Percentiles rank a stretch among this genome's conserved stretches.
Conservation (phyloP, 2,329 filamentous ascomycete genomes). For the Talaromyces sp. region DNA sequence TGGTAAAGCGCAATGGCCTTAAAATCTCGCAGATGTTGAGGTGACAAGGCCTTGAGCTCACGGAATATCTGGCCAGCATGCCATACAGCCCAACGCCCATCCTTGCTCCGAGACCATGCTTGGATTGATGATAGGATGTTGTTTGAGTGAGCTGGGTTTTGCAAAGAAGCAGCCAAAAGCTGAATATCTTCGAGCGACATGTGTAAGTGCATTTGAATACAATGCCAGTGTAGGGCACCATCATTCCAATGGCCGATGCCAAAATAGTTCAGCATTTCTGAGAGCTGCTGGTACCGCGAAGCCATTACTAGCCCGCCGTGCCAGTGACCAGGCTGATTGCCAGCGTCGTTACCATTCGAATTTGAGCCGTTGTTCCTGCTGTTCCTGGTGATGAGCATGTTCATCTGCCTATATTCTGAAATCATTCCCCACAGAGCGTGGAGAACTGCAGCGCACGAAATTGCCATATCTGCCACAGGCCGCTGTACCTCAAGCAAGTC, state of each 20-base stretch:
- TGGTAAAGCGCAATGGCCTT: slow-evolving; percentile 3
- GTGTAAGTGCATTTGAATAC: slow-evolving; percentile 37
- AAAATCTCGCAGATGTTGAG: background rate
- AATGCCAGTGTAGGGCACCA: slow-evolving; percentile 33
- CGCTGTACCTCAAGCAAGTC: background rate
- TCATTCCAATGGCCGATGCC: slow-evolving; percentile 36
- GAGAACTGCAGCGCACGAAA: background rate
- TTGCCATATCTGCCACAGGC: background rate
- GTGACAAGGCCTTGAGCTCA: background rate
- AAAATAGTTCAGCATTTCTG: slow-evolving; percentile 55
- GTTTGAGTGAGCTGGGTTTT: background rate
- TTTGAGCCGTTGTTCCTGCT: background rate
- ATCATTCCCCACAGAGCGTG: background rate
- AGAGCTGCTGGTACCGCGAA: slow-evolving; percentile 61
- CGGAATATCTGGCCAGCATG: slow-evolving; percentile 19
- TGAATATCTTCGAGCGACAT: slow-evolving; percentile 37
- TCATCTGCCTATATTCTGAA: slow-evolving; percentile 21
- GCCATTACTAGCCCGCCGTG: slow-evolving; percentile 45
- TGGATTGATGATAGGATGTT: background rate
- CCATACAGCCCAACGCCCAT: slow-evolving; percentile 13
- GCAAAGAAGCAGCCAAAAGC: background rate
- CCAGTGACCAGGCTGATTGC: slow-evolving; percentile 38
- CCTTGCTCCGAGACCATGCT: background rate
- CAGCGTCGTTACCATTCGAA: slow-evolving; percentile 27
- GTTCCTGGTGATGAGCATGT: slow-evolving; percentile 39